Evolutionary conservation across 441 rosid genomes (phyloP), one percentile per base, ranked within the genome.

Genomic region (Jatropha multifida): DNA sequence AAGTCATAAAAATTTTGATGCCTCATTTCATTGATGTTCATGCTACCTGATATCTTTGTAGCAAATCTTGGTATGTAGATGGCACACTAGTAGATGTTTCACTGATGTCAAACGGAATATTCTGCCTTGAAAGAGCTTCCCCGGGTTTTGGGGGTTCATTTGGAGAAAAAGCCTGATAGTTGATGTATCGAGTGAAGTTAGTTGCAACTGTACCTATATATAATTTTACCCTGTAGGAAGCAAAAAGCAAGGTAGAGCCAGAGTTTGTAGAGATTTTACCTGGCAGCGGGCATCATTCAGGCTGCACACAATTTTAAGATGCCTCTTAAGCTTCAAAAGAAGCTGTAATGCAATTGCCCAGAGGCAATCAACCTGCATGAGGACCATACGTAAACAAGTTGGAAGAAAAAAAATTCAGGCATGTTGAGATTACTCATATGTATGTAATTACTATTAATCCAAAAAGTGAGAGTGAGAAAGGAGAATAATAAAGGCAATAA

Each of bases 261-360:
- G 38, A 62, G 18, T 12, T 8, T 23, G n/a, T 27, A 42, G 60
- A 68, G 12, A 18, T 15, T 79, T 71, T 80, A 96, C 99, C 95
- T 92, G 98, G 87, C 99, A 96, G 48, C 97, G 96, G n/a, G 94
- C 89, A 85, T 96, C 97, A 73, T 92, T 88, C 79, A 93, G 84
- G 83, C 97, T 85, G 80, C 90, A 94, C 12, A 90, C 87, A 77
- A 93, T 88, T 81, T 96, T 96, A 63, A 96, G 84, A 85, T 91
- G 90, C 81, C 98, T 89, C 83, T 94, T 94, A 56, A 96, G 93
- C 89, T 86, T 94, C 90, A 93, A 78, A 78, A 96, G 98, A 80
- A 96, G 97, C 86, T 90, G 95, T 85, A 93, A 77, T 59, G 98
- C 92, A n/a, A 82, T 84, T 64, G 98, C 98, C 44, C 90, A 83